Base-by-base conservation (phyloP, 495 filamentous ascomycete species). In the Pyrenopolyporus hunteri region DNA sequence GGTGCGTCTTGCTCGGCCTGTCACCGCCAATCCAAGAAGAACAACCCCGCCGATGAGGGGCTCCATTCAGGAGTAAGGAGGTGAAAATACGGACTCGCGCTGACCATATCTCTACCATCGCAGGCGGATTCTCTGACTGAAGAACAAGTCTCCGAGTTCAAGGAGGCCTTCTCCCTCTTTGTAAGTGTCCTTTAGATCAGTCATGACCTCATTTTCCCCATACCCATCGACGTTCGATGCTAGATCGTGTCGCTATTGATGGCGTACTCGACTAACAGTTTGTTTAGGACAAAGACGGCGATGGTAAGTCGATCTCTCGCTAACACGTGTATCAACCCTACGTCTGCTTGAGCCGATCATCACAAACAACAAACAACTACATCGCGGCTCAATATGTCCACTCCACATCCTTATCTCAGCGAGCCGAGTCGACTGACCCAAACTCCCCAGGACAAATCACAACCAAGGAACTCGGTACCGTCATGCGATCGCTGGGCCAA, bases 91-190 rank as follows among this genome's bases (percentile, higher is more conserved):
- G 52, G 28, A 54, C 63, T 47, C 40, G 62, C 58, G 65, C 64
- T 71, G 56, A 71, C 69, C 10, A 10, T 48, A 22, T 29, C 20
- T 33, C 47, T 68, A 67, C 51, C 37, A 20, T 59, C 50, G 68
- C 71, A 94, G 91, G 91, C 91, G 74, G 91, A 95, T 74, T 89
- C 91, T 73, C 86, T 98, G 64, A 97, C 94, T 68, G 94, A 98
- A 83, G 94, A 98, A 79, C 94, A 98, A 85, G 93, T 98, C 69
- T 97, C 93, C 74, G 94, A 98, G 82, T 98, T 98, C 81, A 98
- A 98, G 88, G 95, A 98, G 82, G 94, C 94, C 40, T 98, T 98
- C 83, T 98, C 94, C 75, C 89, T 98, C 31, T 98, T 98, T 78
- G 94, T 98, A 85, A 89, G 94, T 92, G 14, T 37, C 26, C 32